Base-by-base conservation (phyloP, 306 rosid genomes). In the Sicyos baderoa region DNA sequence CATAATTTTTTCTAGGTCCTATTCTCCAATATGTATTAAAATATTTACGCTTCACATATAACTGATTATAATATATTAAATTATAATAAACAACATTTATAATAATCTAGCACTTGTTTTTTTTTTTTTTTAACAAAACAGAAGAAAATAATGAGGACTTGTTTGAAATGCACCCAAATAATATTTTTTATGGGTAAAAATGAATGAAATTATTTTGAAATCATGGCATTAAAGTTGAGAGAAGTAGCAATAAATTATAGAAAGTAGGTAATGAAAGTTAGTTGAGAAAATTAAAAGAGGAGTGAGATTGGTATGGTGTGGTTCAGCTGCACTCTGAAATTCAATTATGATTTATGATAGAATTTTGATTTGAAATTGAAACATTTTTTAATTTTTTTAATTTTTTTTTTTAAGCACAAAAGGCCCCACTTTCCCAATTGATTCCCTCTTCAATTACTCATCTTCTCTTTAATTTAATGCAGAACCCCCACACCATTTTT, bases 381-480 rank as follows among this genome's bases (percentile, higher is more conserved):
- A n/a, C 21, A 0, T 53, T 53, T 52, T 18, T 53, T 37, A 37
- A 37, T 29, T 29, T 29, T 57, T 25, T 6, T 1, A 13, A 48
- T 18, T 18, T 17, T 17, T 53, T 13, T 59, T 59, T 58, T 3
- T 35, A 61, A n/a, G 49, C 49, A n/a, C 22, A 9, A 4, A 6
- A 7, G 23, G 49, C 7, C 25, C 67, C 25, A 16, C 25, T 9
- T 16, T 17, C 9, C 22, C 48, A 45, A 10, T 61, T 35, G 68
- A 60, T 60, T 60, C 48, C 67, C 67, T 58, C 58, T 54, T 22
- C 58, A 54, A 55, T 55, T 55, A 55, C 35, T 55, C 16, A 35
- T 52, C 54, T 0, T 19, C 35, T 23, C 15, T 56, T 56, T 22
- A 56, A 56, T 56, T 56, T 56, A 54, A 54, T 54, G 62, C 60